Evolutionary conservation across 305 asterid genomes (phyloP), one percentile per base, ranked within the genome.

Genomic region (Fraxinus sp.): DNA sequence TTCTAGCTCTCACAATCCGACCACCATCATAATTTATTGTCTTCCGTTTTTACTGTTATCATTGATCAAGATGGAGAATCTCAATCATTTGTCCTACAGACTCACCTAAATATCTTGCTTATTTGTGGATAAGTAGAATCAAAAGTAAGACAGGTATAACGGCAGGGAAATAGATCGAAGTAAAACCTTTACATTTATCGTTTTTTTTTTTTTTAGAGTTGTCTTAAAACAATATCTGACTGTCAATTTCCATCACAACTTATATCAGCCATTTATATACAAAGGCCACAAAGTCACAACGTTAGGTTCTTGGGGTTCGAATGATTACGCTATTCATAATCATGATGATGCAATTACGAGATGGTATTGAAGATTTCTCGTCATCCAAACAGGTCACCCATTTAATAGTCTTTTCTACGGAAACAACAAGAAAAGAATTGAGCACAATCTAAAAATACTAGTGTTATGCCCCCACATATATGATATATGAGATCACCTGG

Each of bases 111-210:
- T 16, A 30, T 26, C 57, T 62, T 7, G 59, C 75, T 71, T 46
- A 72, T 46, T 66, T 66, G 26, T 62, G 68, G 13, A 79, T 26
- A 46, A 41, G 37, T 22, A 78, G 72, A 80, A 37, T 80, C 14
- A 46, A 62, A 44, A 7, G 10, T 5, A 30, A 80, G 26, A 9
- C 16, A 70, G 18, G 24, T 32, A 16, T 80, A 41, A 18, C 14
- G 13, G 26, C 33, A 22, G 39, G 44, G 18, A 46, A 46, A 46
- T 9, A 52, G 35, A 28, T 71, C n/a, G 2, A 74, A 72, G 74
- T 24, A 73, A 5, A 80, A 18, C 70, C 62, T 39, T 79, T 52
- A 49, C 4, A 20, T 79, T 20, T 37, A 7, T 5, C 8, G 26
- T 26, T 80, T 10, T 71, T 28, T 0, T 46, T 35, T 7, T n/a